These are phyloP conservation scores for Hypholoma fasciculare DNA, from an alignment of 768 basidiomycete genomes.

Conservation along the genomic window DNA sequence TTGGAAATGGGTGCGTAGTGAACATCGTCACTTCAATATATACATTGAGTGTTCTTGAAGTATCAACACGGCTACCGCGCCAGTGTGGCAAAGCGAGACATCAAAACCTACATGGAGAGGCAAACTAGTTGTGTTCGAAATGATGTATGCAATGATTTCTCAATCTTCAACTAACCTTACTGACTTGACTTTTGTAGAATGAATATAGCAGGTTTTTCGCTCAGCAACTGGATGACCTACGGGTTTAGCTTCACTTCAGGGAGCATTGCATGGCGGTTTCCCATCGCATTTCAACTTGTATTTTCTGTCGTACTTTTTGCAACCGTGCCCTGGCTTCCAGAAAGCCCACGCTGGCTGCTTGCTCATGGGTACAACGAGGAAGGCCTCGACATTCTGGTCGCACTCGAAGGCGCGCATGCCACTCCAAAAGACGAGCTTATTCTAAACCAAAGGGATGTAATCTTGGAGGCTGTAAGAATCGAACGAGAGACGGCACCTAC, in stretches of 20 bases:
- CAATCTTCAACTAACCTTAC: too few species aligned
- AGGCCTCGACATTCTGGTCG: slow-evolving; percentile 41
- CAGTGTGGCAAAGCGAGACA: slow-evolving; percentile 54
- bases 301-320: slow-evolving; percentile 45
- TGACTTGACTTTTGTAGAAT: slow-evolving; percentile 27
- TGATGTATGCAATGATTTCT: slow-evolving; percentile 36
- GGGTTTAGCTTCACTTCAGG: slow-evolving; percentile 46
- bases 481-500: slow-evolving; percentile 41
- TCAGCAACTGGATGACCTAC: slow-evolving; percentile 57
- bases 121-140: slow-evolving; percentile 47
- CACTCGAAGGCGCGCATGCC: slow-evolving; percentile 39
- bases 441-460: slow-evolving; percentile 37
- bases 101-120: slow-evolving; percentile 49
- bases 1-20: slow-evolving; percentile 42
- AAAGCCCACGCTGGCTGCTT: slow-evolving; percentile 49
- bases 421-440: slow-evolving; percentile 36
- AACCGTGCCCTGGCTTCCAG: slow-evolving; percentile 50
- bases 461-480: slow-evolving; percentile 42
- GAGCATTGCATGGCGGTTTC: slow-evolving; percentile 48
- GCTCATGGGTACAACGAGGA: slow-evolving; percentile 44
- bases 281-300: slow-evolving; percentile 49
- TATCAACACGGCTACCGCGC: slow-evolving; percentile 49
- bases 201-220: slow-evolving; percentile 51
- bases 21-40: neutral
- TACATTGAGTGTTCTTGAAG: slow-evolving; percentile 17